Percentiles rank a stretch among this genome's conserved stretches.
phyloP scores from a whole-genome alignment of 2,329 filamentous ascomycete genomes.

The Nigrograna mackinnonii region DNA sequence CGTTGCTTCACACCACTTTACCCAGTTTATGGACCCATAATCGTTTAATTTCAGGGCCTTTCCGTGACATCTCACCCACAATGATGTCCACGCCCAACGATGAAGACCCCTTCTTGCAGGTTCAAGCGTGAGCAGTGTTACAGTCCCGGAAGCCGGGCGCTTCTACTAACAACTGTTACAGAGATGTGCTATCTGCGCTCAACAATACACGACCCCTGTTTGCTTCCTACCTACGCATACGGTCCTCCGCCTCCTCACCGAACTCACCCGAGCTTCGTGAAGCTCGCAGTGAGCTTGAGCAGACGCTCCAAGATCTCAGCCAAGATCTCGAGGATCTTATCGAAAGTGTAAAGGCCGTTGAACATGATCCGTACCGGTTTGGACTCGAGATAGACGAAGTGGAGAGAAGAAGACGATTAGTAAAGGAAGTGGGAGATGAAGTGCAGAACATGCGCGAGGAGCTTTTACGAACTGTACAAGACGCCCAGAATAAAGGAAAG shows the following conservation, averaged over 20 bases:
- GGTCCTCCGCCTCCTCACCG: constrained; percentile 74
- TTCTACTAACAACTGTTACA: constrained; percentile 46
- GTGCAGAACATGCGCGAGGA: constrained; percentile 88
- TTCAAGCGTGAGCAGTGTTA: constrained; percentile 45
- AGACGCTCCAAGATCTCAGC: constrained; percentile 71
- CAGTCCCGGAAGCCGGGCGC: constrained; percentile 6
- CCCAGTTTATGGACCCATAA: constrained; percentile 5
- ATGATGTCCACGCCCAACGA: constrained; percentile 43
- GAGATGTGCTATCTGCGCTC: constrained; percentile 86
- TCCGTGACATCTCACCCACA: constrained; percentile 14
- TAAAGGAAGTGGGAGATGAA: constrained; percentile 87
- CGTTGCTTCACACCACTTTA: constrained; percentile 6
- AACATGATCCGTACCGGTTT: constrained; percentile 84
- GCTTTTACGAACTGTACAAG: constrained; percentile 63
- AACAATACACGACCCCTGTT: constrained; percentile 83
- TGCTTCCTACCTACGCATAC: constrained; percentile 93
- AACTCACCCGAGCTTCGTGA: constrained; percentile 66
- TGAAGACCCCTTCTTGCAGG: constrained; percentile 55
- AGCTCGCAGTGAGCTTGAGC: constrained; percentile 74
- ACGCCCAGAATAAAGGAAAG: constrained; percentile 42
- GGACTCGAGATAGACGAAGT: constrained; percentile 85
- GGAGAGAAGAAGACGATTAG: constrained; percentile 75
- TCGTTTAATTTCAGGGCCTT: too few relatives aligned
- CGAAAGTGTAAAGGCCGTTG: constrained; percentile 83
- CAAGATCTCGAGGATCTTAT: constrained; percentile 89